A percentile compares a stretch with the other conserved stretches of the same genome.
These are phyloP conservation scores for Neurospora sp. DNA, from an alignment of 495 filamentous ascomycete species.

Conservation along the genomic window DNA sequence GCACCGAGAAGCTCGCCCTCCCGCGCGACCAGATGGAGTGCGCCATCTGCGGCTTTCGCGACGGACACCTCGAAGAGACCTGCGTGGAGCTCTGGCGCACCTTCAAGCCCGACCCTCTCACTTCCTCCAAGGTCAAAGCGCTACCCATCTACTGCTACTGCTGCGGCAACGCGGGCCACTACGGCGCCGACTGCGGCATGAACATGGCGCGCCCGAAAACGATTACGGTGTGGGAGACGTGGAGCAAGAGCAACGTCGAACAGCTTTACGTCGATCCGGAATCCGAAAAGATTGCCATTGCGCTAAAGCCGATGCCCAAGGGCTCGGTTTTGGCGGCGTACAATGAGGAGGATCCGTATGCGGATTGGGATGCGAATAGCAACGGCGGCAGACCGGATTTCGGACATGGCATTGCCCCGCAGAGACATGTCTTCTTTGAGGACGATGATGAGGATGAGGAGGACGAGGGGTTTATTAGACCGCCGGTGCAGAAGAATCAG, in stretches of 20 bases:
- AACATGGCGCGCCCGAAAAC: conserved; percentile 1
- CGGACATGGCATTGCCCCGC: conserved; percentile 26
- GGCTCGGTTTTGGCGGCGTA: background rate
- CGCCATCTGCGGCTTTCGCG: conserved; percentile 22
- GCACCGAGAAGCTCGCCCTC: conserved; percentile 26
- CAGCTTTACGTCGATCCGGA: conserved; percentile 25
- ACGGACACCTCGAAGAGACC: conserved; percentile 18
- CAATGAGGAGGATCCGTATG: background rate
- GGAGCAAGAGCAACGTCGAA: conserved; percentile 23
- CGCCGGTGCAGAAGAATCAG: conserved; percentile 18
- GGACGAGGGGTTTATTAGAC: conserved; percentile 30
- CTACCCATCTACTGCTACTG: conserved; percentile 32
- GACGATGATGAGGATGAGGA: conserved; percentile 33
- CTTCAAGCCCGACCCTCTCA: conserved; percentile 14
- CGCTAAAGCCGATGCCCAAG: conserved; percentile 4
- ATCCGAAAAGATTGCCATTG: conserved; percentile 21
- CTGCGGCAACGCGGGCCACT: conserved; percentile 31
- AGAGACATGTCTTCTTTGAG: conserved; percentile 30
- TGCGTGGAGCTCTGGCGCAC: conserved; percentile 31
- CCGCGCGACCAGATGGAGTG: conserved; percentile 24
- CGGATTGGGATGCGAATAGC: background rate
- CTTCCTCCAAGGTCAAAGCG: conserved; percentile 23
- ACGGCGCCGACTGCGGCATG: conserved; percentile 25
- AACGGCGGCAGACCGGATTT: conserved; percentile 18
- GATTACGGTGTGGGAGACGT: conserved; percentile 17